Base-by-base conservation (phyloP, 192 early-diverging fungal genomes). In the Chytriomyces sp. region DNA sequence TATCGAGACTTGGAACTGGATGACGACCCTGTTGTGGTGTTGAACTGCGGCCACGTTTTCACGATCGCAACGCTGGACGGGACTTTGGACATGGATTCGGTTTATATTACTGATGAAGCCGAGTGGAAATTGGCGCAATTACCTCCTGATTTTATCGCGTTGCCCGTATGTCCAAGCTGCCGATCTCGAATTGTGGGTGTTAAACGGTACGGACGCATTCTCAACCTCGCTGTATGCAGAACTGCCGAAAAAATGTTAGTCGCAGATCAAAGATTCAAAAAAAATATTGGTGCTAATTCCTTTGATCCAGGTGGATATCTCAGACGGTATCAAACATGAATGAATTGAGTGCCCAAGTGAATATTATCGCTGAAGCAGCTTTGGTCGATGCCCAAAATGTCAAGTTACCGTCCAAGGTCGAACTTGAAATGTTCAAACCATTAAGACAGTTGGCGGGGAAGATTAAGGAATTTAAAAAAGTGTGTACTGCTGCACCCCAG, bases 61-160 rank as follows among this genome's bases (percentile, higher is more conserved):
- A 89, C 88, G 6, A 82, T 87, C 75, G 67, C 79, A 5, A 85
- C 77, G 7, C 28, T 91, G 44, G 90, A 91, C 50, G 83, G 83
- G 0, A 74, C 79, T 46, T 80, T 89, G 78, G 80, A 75, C 18
- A 77, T 89, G 75, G 18, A 62, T 6, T 2, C 65, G 5, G 87
- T 82, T 63, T 91, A 90, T 61, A 23, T 65, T 61, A 4, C 60
- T 7, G 7, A 73, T 74, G 18, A 11, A 23, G 53, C 16, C 45
- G 67, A 82, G 64, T 67, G 74, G 75, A 10, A 10, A n/a, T 16
- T 69, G 78, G 6, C 72, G 72, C 1, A 49, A 16, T 24, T 76
- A 28, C 50, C 75, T 24, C 7, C 63, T 23, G 64, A 67, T 0
- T 75, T 66, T 62, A n/a, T 76, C 7, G 64, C 43, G 18, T 28